Percentiles rank a stretch among this genome's conserved stretches.
phyloP scores from a whole-genome alignment of 768 basidiomycete genomes.

The Leccinum subgranulosum region DNA sequence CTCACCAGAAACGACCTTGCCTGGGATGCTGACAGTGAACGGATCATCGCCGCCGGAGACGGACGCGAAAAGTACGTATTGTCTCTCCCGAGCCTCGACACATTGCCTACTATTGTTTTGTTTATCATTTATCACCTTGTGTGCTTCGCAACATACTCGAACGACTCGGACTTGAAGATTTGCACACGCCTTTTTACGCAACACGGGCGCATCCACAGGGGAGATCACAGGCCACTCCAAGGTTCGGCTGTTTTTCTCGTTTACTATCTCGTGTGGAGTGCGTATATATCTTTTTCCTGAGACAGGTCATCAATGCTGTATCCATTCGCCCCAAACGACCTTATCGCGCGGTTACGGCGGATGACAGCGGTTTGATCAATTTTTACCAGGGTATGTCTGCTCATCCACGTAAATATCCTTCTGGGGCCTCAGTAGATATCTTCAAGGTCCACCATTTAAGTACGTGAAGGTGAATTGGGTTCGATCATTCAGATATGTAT shows the following conservation, averaged over 20 bases:
- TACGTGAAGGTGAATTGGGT: conserved; percentile 63
- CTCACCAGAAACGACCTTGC: conserved; percentile 81
- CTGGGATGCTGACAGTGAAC: conserved; percentile 96
- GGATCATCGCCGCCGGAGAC: conserved; percentile 93
- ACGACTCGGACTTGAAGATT: conserved; percentile 45
- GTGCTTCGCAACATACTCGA: neutral
- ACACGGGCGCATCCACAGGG: conserved; percentile 80
- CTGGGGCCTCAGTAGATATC: neutral
- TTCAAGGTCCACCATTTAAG: conserved; percentile 78
- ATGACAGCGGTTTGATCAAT: conserved; percentile 77
- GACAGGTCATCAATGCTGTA: conserved; percentile 80
- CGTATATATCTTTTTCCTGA: neutral
- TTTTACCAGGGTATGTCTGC: conserved; percentile 68
- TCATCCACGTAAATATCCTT: neutral
- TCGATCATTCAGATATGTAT: neutral
- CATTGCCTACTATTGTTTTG: neutral
- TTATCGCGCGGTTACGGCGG: conserved; percentile 85
- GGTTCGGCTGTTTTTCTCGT: conserved; percentile 35
- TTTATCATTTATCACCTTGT: neutral
- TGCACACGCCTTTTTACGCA: conserved; percentile 80
- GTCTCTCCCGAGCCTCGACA: neutral
- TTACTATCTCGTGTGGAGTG: neutral
- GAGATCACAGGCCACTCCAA: conserved; percentile 91
- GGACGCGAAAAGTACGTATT: conserved; percentile 74
- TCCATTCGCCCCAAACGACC: conserved; percentile 86